phyloP scores from a whole-genome alignment of 768 basidiomycete species.

The Boletus rubropictus region DNA sequence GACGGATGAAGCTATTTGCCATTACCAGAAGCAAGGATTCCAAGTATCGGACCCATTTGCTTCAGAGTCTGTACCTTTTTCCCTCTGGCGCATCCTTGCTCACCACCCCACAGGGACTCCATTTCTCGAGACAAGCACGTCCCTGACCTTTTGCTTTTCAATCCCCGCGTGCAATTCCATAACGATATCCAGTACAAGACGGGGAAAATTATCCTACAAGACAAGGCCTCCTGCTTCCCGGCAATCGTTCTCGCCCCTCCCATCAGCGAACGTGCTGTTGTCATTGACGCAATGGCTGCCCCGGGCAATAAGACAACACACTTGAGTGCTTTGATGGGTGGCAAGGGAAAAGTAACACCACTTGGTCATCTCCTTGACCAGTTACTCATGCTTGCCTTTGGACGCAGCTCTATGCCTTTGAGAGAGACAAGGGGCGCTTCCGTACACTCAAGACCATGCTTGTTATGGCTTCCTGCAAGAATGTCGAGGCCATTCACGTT shows the following conservation, averaged over 20 bases:
- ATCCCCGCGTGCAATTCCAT: conserved; percentile 60
- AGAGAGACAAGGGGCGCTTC: conserved; percentile 78
- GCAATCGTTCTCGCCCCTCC: conserved; percentile 81
- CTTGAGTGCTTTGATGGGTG: conserved; percentile 80
- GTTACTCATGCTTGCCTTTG: not conserved
- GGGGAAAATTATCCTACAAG: conserved; percentile 88
- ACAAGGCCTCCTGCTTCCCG: conserved; percentile 97
- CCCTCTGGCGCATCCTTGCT: not conserved
- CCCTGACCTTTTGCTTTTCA: conserved; percentile 73
- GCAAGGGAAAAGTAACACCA: conserved; percentile 62
- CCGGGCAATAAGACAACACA: conserved; percentile 98
- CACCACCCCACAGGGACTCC: conserved; percentile 39
- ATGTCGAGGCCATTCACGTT: conserved; percentile 65
- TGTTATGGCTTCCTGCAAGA: conserved; percentile 73
- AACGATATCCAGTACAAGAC: conserved; percentile 64
- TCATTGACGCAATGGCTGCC: conserved; percentile 93
- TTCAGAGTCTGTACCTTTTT: conserved; percentile 37
- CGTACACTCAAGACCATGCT: conserved; percentile 83
- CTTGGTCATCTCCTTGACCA: not conserved
- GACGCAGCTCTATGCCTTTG: conserved; percentile 78
- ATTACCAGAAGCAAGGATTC: conserved; percentile 55
- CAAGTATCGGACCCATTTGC: conserved; percentile 45
- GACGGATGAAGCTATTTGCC: conserved; percentile 54
- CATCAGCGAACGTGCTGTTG: conserved; percentile 41
- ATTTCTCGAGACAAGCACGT: conserved; percentile 79